Conservation (phyloP, 805 yeast species). For the Nakazawaea populi region DNA sequence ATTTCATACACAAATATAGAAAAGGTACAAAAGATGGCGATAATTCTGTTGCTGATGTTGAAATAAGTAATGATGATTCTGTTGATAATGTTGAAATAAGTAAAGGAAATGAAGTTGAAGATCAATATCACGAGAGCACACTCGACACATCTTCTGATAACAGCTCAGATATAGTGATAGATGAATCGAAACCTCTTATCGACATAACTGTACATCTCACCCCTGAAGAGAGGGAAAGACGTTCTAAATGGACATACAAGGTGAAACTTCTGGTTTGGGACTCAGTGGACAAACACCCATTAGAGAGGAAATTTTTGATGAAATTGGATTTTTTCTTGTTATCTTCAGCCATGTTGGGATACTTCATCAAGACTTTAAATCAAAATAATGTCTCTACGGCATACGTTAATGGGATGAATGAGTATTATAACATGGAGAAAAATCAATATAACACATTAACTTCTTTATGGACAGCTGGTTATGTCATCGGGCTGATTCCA, state of each 20-base stretch:
- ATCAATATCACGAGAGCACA: not conserved
- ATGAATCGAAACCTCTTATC: slow-evolving; percentile 2
- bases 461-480: slow-evolving; percentile 44
- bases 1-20: no score
- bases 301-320: slow-evolving; percentile 24
- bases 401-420: slow-evolving; percentile 42
- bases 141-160: not conserved
- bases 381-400: slow-evolving; percentile 38
- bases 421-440: slow-evolving; percentile 32
- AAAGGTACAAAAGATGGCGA: no score
- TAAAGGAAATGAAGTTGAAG: not conserved
- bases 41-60: not conserved
- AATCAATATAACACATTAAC: slow-evolving; percentile 39
- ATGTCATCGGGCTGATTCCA: slow-evolving; percentile 46
- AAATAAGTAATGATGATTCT: not conserved
- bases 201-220: not conserved
- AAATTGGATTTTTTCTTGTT: slow-evolving; percentile 34
- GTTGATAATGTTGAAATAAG: not conserved
- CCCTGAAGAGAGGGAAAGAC: not conserved
- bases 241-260: not conserved
- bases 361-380: slow-evolving; percentile 39
- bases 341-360: slow-evolving; percentile 36
- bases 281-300: slow-evolving; percentile 23
- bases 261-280: slow-evolving; percentile 13
- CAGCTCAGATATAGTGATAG: not conserved